These are phyloP conservation scores for Marasmius tenuissimus DNA, from an alignment of 1,284 basidiomycete species.

Conservation along the genomic window DNA sequence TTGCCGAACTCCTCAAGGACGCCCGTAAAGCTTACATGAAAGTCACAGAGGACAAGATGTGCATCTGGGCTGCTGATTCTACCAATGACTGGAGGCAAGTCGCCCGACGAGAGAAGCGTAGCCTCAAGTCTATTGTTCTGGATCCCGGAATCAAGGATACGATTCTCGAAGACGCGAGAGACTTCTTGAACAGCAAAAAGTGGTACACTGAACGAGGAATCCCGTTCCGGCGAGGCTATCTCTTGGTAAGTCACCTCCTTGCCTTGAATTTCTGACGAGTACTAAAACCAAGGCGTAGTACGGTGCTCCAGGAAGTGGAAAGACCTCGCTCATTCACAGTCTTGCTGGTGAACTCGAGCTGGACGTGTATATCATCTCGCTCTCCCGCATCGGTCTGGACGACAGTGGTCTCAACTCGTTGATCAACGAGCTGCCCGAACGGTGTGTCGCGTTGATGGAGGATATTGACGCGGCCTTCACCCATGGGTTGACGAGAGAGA, in stretches of 20 bases:
- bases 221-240: conserved; percentile 72
- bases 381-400: conserved; percentile 71
- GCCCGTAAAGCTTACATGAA: conserved; percentile 54
- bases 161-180: conserved; percentile 62
- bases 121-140: conserved; percentile 64
- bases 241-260: conserved; percentile 47
- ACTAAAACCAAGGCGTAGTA: conserved; percentile 34
- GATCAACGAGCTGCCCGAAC: conserved; percentile 63
- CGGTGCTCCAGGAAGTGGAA: conserved; percentile 75
- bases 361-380: conserved; percentile 73
- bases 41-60: conserved; percentile 52
- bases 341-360: conserved; percentile 75
- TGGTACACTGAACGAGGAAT: conserved; percentile 75
- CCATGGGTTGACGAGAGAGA: conserved; percentile 51
- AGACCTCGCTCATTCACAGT: conserved; percentile 73
- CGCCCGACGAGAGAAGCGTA: conserved; percentile 60
- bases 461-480: conserved; percentile 78
- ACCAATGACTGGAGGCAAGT: conserved; percentile 53
- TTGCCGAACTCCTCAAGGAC: conserved; percentile 53
- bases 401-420: conserved; percentile 61
- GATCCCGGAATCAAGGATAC: conserved; percentile 65
- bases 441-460: conserved; percentile 78
- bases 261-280: background rate
- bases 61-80: conserved; percentile 50
- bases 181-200: conserved; percentile 61